Percentiles rank a stretch among this genome's conserved stretches.
These are phyloP conservation scores for Pythium aquatile DNA, from an alignment of 352 stramenopile species.

Conservation along the genomic window DNA sequence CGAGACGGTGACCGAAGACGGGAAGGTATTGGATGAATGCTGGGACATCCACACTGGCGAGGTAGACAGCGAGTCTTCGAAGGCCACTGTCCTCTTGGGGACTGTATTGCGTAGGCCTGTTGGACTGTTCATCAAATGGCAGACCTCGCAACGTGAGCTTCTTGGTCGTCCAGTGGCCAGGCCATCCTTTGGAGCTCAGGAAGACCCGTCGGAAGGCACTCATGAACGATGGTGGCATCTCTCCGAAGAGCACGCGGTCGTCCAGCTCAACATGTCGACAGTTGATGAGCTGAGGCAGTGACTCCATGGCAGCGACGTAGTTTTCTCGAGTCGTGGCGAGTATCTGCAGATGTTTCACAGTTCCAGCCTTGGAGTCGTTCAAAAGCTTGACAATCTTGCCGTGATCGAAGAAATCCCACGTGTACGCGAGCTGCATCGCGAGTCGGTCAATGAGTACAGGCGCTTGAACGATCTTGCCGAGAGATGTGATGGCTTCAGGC, in stretches of 20 bases:
- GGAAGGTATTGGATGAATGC: neutral
- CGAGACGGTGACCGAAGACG: neutral
- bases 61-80: neutral
- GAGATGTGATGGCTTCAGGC: neutral
- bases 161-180: neutral
- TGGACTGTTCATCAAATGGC: neutral
- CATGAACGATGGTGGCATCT: slow-evolving; percentile 1
- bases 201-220: neutral
- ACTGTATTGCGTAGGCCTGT: neutral
- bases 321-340: slow-evolving; percentile 2
- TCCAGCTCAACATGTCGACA: neutral
- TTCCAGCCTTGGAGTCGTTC: neutral
- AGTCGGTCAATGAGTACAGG: neutral
- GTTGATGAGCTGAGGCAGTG: neutral
- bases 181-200: neutral
- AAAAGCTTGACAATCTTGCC: neutral
- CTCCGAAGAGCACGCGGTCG: neutral
- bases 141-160: neutral
- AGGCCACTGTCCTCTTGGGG: neutral
- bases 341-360: neutral
- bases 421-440: neutral
- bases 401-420: slow-evolving; percentile 2
- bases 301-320: neutral
- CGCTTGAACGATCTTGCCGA: neutral
- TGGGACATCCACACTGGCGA: neutral